Percentiles rank a stretch among this genome's conserved stretches.
These are phyloP conservation scores for Hanseniaspora valbyensis DNA, from an alignment of 805 yeast species.

Conservation along the genomic window DNA sequence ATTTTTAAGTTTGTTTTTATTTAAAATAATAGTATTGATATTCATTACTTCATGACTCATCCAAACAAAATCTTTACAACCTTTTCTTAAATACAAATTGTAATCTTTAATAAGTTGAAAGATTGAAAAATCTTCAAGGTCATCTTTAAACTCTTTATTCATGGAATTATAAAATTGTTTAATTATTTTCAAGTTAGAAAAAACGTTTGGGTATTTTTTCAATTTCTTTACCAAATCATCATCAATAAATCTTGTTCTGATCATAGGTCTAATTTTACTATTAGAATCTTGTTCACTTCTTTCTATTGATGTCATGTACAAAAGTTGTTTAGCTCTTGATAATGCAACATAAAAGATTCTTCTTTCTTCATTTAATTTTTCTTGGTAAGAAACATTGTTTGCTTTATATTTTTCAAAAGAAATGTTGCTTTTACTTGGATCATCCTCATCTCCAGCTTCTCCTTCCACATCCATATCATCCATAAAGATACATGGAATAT, in stretches of 20 bases:
- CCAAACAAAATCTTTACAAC: conserved; percentile 28
- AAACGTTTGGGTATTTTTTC: conserved; percentile 24
- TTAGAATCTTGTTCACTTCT: conserved; percentile 2
- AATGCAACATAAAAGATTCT: conserved; percentile 79
- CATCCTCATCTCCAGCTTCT: conserved; percentile 24
- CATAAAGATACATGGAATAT: conserved; percentile 50
- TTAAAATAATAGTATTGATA: conserved; percentile 20
- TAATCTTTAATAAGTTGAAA: conserved; percentile 24
- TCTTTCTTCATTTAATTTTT: conserved; percentile 57
- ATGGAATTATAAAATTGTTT: conserved; percentile 21
- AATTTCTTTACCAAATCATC: conserved; percentile 23
- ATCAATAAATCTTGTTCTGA: conserved; percentile 24
- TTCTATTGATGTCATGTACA: conserved; percentile 34
- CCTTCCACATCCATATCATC: conserved; percentile 25
- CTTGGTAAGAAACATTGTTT: conserved; percentile 15
- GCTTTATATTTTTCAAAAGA: conserved; percentile 16
- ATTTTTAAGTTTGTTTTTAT: background rate
- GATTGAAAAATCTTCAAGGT: conserved; percentile 20
- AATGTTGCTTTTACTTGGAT: conserved; percentile 18
- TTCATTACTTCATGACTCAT: conserved; percentile 21
- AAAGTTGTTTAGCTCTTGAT: conserved; percentile 61
- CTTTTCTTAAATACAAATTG: conserved; percentile 22
- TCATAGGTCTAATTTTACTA: conserved; percentile 16
- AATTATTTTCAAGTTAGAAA: conserved; percentile 20
- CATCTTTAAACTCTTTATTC: conserved; percentile 14